phyloP scores from a whole-genome alignment of 257 asterid species.

The Solanum pennellii region DNA sequence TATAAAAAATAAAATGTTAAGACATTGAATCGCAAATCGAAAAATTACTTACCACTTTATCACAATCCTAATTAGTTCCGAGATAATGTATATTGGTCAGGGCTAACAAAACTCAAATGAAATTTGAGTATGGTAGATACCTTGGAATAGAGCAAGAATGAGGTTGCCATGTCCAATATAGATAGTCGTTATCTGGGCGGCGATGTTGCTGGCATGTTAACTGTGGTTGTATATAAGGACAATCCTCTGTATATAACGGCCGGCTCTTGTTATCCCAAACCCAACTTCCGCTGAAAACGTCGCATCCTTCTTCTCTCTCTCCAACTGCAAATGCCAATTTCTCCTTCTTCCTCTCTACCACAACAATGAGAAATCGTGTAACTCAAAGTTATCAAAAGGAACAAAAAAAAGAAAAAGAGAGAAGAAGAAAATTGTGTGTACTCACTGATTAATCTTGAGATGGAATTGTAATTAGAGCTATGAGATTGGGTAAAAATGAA shows the following conservation, averaged over 20 bases:
- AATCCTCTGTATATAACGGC: conserved; percentile 48
- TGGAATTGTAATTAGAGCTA: neutral
- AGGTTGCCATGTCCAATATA: conserved; percentile 89
- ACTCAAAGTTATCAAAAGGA: neutral
- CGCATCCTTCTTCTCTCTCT: conserved; percentile 49
- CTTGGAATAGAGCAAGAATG: conserved; percentile 72
- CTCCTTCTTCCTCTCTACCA: conserved; percentile 56
- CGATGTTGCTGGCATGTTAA: conserved; percentile 78
- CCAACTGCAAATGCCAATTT: conserved; percentile 56
- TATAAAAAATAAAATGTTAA: neutral
- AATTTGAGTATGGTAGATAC: conserved; percentile 6
- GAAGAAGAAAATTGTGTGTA: neutral
- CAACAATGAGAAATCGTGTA: neutral
- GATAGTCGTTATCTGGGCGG: conserved; percentile 73
- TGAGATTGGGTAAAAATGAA: conserved; percentile 12
- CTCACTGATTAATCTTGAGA: conserved; percentile 17
- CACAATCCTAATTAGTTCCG: neutral
- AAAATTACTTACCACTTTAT: no score
- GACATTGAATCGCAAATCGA: rapidly evolving
- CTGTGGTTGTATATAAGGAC: conserved; percentile 93
- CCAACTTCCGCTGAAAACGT: conserved; percentile 73
- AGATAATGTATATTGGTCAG: neutral
- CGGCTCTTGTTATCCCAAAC: conserved; percentile 46
- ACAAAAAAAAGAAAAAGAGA: neutral
- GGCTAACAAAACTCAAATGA: neutral